Evolutionary conservation across 805 yeast species (phyloP).

Genomic region (Clavispora fructus): DNA sequence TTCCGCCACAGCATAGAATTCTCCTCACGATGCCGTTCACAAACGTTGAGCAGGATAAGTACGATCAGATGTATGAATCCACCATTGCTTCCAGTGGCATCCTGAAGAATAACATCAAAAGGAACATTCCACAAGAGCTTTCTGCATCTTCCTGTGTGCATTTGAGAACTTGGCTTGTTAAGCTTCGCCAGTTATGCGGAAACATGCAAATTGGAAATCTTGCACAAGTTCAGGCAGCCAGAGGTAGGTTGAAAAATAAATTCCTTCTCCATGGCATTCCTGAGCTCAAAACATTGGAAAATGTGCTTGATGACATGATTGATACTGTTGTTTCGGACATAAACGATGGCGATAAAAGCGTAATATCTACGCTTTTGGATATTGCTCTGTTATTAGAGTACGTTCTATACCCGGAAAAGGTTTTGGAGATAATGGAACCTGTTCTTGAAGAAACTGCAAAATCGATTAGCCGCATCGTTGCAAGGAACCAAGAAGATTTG

Average conservation of each 20-base stretch:
- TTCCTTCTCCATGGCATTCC: conserved; percentile 15
- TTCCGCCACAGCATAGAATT: conserved; percentile 75
- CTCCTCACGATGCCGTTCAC: conserved; percentile 71
- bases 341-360: conserved; percentile 43
- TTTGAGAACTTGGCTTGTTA: conserved; percentile 67
- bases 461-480: not conserved
- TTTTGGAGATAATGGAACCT: conserved; percentile 42
- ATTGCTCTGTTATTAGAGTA: conserved; percentile 69
- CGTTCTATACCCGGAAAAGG: conserved; percentile 44
- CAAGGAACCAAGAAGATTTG: conserved; percentile 1
- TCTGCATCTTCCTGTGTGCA: conserved; percentile 32
- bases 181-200: conserved; percentile 75
- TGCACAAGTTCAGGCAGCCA: conserved; percentile 2
- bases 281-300: conserved; percentile 47
- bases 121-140: conserved; percentile 45
- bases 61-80: conserved; percentile 56
- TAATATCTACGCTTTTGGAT: conserved; percentile 43
- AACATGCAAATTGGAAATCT: conserved; percentile 56
- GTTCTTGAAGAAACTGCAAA: conserved; percentile 19
- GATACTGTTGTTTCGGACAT: conserved; percentile 49
- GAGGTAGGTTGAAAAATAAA: conserved; percentile 6
- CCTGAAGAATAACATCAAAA: conserved; percentile 47
- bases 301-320: conserved; percentile 62
- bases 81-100: conserved; percentile 56
- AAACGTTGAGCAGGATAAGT: conserved; percentile 80